phyloP scores from a whole-genome alignment of 2,329 filamentous ascomycete genomes.

The Aspergillus pseudoviridinutans region DNA sequence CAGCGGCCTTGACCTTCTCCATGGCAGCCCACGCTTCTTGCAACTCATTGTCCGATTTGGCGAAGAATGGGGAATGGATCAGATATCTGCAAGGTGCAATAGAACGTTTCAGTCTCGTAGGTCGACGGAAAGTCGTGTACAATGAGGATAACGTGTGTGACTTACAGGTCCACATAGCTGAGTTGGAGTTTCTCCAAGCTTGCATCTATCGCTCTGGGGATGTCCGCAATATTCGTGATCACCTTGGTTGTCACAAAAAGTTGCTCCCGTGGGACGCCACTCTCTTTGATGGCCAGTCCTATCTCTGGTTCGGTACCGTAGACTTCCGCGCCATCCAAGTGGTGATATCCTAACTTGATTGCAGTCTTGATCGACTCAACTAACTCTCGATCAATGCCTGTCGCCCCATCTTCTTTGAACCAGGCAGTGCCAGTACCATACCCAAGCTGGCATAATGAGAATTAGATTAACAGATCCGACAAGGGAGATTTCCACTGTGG shows the following conservation, averaged over 20 bases:
- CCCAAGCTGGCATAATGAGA: slow-evolving; percentile 43
- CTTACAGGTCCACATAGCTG: slow-evolving; percentile 60
- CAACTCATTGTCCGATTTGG: slow-evolving; percentile 50
- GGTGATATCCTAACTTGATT: slow-evolving; percentile 56
- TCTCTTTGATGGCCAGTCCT: slow-evolving; percentile 47
- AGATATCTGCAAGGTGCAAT: slow-evolving; percentile 46
- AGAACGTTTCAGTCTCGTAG: not conserved
- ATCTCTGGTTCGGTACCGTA: slow-evolving; percentile 49
- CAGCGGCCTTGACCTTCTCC: slow-evolving; percentile 55
- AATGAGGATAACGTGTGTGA: not conserved
- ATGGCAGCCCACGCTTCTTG: slow-evolving; percentile 58
- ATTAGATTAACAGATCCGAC: not conserved
- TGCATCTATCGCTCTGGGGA: slow-evolving; percentile 51
- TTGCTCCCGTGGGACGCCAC: slow-evolving; percentile 43
- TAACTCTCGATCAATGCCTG: slow-evolving; percentile 49
- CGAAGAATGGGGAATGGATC: slow-evolving; percentile 60
- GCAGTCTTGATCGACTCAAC: slow-evolving; percentile 56
- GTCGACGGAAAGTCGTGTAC: not conserved
- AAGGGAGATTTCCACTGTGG: not conserved
- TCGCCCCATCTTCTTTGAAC: slow-evolving; percentile 53
- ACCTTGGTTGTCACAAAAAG: slow-evolving; percentile 58
- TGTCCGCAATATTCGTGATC: slow-evolving; percentile 49
- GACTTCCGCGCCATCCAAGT: slow-evolving; percentile 61
- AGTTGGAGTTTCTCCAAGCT: slow-evolving; percentile 59
- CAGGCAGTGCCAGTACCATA: slow-evolving; percentile 63